These are phyloP conservation scores for Panaeolus cyanescens DNA, from an alignment of 768 basidiomycete genomes.

Conservation along the genomic window DNA sequence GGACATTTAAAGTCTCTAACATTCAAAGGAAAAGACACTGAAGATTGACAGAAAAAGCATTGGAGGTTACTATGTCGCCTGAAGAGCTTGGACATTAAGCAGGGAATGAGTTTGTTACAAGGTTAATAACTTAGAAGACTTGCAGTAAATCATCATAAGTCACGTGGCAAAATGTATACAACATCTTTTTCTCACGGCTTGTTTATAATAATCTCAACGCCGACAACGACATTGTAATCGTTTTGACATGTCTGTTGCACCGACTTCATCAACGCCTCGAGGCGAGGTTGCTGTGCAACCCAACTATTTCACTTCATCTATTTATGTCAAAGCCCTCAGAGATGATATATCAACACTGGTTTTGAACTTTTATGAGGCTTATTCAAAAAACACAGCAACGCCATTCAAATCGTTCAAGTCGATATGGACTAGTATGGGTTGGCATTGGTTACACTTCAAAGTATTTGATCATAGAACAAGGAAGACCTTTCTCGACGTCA, in stretches of 20 bases:
- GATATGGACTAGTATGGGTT: slow-evolving; percentile 67
- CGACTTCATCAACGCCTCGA: slow-evolving; percentile 57
- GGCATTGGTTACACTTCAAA: slow-evolving; percentile 77
- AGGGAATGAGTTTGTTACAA: too few species aligned
- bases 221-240: not conserved
- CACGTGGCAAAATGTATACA: not conserved
- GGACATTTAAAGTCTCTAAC: slow-evolving; percentile 64
- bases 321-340: slow-evolving; percentile 66
- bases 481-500: slow-evolving; percentile 59
- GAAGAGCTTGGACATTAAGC: slow-evolving; percentile 46
- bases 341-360: slow-evolving; percentile 63
- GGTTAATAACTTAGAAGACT: too few species aligned
- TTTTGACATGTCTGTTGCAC: slow-evolving; percentile 24
- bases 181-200: slow-evolving; percentile 14
- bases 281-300: slow-evolving; percentile 72
- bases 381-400: slow-evolving; percentile 30
- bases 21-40: slow-evolving; percentile 44
- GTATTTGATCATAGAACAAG: slow-evolving; percentile 70
- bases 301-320: slow-evolving; percentile 75
- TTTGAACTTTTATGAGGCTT: slow-evolving; percentile 52
- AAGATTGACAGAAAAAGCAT: slow-evolving; percentile 77
- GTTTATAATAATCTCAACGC: not conserved
- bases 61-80: slow-evolving; percentile 48
- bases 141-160: too few species aligned
- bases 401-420: slow-evolving; percentile 75